Evolutionary conservation across 176 grass and related monocot genomes (phyloP), one percentile per base, ranked within the genome.

Genomic region (Elymus sibiricus): DNA sequence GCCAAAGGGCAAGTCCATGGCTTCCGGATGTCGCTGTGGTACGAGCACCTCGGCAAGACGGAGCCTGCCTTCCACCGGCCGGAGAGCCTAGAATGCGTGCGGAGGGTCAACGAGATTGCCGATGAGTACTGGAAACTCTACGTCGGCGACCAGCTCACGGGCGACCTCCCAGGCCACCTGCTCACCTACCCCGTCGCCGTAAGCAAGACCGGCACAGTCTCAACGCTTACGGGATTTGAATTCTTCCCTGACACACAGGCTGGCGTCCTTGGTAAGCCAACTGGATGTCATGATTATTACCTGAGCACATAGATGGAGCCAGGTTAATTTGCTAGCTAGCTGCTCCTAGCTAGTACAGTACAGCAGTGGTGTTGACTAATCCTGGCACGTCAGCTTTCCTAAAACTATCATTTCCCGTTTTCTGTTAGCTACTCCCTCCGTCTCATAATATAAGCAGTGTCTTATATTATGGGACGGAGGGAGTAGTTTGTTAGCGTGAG

Each of bases 1-100:
- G 70, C 70, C 12, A n/a, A 6, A 26, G 90, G 90, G 63, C 95
- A 97, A 70, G 80, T 97, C 44, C 90, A 97, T 6, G 90, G 92
- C 42, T 94, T 97, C 73, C 95, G 92, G 16, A 83, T 94, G 90
- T 69, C 89, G 3, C 64, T 97, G 16, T 94, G 95, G 95, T 51
- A 51, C 15, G 47, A 51, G 47, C 47, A 51, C 47, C 47, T 51
- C 47, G 47, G 47, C 47, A 51, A 81, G 86, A 74, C 88, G 25
- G 86, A 92, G 3, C 67, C 84, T 7, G 59, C 56, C 47, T 95
- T 95, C 90, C 88, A 72, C 40, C 60, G 11, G 12, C 90, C 88
- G 0, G 71, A 90, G 4, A 92, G 82, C 3, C 2, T 69, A 17
- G 83, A 89, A 28, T 92, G 93, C 24, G 84, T 92, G 47, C 88